Evolutionary conservation across 2,329 filamentous ascomycete genomes (phyloP), one percentile per base, ranked within the genome.

Genomic region (Lanzia echinophila): DNA sequence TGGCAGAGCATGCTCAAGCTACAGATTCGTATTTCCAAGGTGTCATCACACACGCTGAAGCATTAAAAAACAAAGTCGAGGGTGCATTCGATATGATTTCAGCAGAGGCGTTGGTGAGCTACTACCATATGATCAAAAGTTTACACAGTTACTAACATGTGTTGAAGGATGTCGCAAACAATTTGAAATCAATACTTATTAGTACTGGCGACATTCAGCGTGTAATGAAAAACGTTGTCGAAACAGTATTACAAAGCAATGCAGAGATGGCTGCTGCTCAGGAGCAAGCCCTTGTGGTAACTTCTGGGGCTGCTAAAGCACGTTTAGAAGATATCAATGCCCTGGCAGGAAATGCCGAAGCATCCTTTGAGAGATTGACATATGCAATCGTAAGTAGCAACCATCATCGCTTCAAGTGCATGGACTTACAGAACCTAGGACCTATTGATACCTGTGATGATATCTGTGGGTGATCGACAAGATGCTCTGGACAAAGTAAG

Each of bases 251-350:
- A 12, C 56, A 61, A 34, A 57, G 59, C 8, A 63, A 63, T 52
- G 61, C 63, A 13, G 60, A 67, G 47, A 63, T 68, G 54, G 63
- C 62, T 33, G 59, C 62, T 31, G 54, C 56, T 6, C 63, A 65
- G 50, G 62, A 63, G 42, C 54, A 62, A n/a, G 61, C 65, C 22
- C 46, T 67, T 20, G 55, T 54, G 8, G 50, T 57, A 6, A 55
- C 61, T 17, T 61, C 62, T 5, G 55, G 43, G 7, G 56, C 58
- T 41, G 47, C 64, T 15, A 55, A 58, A 47, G 50, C 50, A 24
- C 53, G 54, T 10, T 50, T 67, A 38, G 54, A 55, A 33, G 51
- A 32, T 6, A 55, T 68, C 13, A 58, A 62, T 47, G 52, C 56
- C 12, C 47, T 62, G 24, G 58, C 62, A n/a, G 59, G 48, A 19